A percentile compares a stretch with the other conserved stretches of the same genome.
Conservation (phyloP, 305 asterid genomes). For the Fraxinus velutina region DNA sequence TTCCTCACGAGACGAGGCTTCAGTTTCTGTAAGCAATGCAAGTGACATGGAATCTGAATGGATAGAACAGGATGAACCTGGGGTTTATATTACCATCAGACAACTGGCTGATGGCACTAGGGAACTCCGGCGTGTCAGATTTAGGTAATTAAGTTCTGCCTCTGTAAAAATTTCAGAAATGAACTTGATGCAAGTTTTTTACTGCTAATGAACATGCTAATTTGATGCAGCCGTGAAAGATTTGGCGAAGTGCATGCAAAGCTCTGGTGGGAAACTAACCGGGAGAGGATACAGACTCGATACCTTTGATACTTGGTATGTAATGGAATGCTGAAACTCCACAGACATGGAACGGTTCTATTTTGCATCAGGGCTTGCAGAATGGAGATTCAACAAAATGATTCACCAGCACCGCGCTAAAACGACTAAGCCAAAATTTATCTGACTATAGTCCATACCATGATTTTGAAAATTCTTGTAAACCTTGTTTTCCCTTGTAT, state of each 20-base stretch:
- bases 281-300: slow-evolving; percentile 90
- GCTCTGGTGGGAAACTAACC: slow-evolving; percentile 95
- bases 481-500: background rate
- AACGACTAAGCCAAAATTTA: background rate
- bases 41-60: slow-evolving; percentile 91
- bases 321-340: background rate
- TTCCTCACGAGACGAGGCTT: slow-evolving; percentile 81
- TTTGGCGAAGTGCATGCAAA: slow-evolving; percentile 90
- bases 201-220: background rate
- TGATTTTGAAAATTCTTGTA: background rate
- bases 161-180: background rate
- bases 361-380: background rate
- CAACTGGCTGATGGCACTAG: slow-evolving; percentile 86
- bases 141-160: slow-evolving; percentile 53
- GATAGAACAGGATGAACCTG: slow-evolving; percentile 95
- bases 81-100: slow-evolving; percentile 87
- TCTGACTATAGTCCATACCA: slow-evolving; percentile 23
- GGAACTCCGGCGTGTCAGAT: slow-evolving; percentile 93
- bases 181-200: background rate
- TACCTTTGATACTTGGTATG: slow-evolving; percentile 54
- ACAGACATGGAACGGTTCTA: background rate
- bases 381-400: background rate
- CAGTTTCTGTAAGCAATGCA: slow-evolving; percentile 87
- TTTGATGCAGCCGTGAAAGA: slow-evolving; percentile 64
- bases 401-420: background rate